Base-by-base conservation (phyloP, 192 early-diverging fungal genomes). In the Pecoramyces ruminantium region DNA sequence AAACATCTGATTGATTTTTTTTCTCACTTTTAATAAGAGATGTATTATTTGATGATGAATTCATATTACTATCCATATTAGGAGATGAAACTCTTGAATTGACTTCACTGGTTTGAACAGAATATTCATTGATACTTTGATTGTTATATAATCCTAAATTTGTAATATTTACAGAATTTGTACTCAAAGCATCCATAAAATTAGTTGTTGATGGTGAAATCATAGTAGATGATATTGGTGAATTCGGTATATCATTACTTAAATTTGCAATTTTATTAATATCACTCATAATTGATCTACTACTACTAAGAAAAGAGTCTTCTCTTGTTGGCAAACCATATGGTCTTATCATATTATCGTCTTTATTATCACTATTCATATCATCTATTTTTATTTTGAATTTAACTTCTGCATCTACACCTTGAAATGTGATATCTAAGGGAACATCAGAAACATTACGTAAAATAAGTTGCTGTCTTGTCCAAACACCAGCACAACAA, bases 401-500 rank as follows among this genome's bases (percentile, higher is more conserved):
- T 25, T 88, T 86, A 27, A 90, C 85, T 21, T 83, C 81, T 0
- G 84, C 80, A 25, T 80, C 38, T 1, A 42, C 17, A 28, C 80
- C 80, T 80, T 78, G 78, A 98, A 93, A 39, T 89, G 88, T 67
- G 77, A 99, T 88, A 30, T 95, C 94, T 6, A 97, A 84, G 0
- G 93, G 88, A 14, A 84, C 79, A 16, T 94, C 93, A 42, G 92
- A 89, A 27, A 96, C 86, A 83, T 97, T 99, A 38, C 90, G 93
- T 34, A 99, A 84, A 1, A 93, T 86, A 11, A 98, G 85, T 42
- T 92, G 89, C 82, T 94, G 90, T 79, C 90, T 90, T 28, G 91
- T 92, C 93, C 94, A 94, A n/a, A 87, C 82, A 21, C 96, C 96
- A 40, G 94, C 93, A 81, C 90, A 92, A 83, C 96, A 97, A 82